A percentile compares a stretch with the other conserved stretches of the same genome.
These are phyloP conservation scores for Lepiota brunneoincarnata DNA, from an alignment of 768 basidiomycete species.

Conservation along the genomic window DNA sequence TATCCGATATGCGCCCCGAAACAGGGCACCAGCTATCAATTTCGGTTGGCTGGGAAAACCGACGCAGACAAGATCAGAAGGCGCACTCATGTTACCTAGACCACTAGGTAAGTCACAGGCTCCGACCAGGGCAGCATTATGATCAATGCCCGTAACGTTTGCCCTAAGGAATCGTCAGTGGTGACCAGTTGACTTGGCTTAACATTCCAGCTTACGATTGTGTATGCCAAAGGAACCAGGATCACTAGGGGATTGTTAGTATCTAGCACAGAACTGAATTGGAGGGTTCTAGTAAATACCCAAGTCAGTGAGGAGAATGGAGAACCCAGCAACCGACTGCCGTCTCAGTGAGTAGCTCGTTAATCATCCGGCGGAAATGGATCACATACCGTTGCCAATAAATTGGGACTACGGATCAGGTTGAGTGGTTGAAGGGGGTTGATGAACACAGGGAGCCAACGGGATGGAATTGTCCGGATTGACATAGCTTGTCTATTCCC, in stretches of 20 bases:
- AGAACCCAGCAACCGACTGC: slow-evolving; percentile 20
- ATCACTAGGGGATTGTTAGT: slow-evolving; percentile 30
- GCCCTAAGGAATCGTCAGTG: slow-evolving; percentile 38
- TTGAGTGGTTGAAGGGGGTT: slow-evolving; percentile 52
- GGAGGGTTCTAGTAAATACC: slow-evolving; percentile 20
- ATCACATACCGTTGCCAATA: slow-evolving; percentile 28
- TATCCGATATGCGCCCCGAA: slow-evolving; percentile 58
- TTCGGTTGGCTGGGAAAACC: not conserved
- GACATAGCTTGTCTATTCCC: slow-evolving; percentile 49
- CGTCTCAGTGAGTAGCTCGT: no score
- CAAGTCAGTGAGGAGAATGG: slow-evolving; percentile 31
- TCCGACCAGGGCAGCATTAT: slow-evolving; percentile 58
- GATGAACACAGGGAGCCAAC: slow-evolving; percentile 35
- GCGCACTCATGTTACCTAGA: slow-evolving; percentile 56
- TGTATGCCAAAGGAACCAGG: slow-evolving; percentile 62
- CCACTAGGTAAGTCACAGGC: slow-evolving; percentile 59
- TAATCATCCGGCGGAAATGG: not conserved
- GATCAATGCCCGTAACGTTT: slow-evolving; percentile 46
- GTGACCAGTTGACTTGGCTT: not conserved
- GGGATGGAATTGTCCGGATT: slow-evolving; percentile 22
- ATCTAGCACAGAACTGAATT: not conserved
- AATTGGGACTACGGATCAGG: slow-evolving; percentile 53
- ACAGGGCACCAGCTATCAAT: slow-evolving; percentile 52
- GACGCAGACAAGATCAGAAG: not conserved
- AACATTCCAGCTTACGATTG: slow-evolving; percentile 44